phyloP scores from a whole-genome alignment of 2,329 filamentous ascomycete genomes.

The Stylonectria norvegica region DNA sequence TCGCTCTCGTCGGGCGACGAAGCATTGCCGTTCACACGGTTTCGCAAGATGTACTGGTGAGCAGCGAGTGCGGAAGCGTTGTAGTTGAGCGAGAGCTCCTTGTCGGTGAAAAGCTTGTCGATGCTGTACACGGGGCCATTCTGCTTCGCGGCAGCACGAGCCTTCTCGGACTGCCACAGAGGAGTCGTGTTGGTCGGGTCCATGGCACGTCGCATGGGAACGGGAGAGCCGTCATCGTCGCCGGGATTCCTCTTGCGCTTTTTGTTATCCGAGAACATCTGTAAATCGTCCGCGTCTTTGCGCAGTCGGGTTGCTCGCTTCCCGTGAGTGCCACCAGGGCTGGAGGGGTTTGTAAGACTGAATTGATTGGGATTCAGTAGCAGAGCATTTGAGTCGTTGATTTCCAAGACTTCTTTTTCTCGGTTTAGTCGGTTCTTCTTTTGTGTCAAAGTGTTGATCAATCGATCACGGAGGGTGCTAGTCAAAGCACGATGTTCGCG shows the following conservation, averaged over 20 bases:
- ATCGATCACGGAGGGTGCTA: constrained; percentile 60
- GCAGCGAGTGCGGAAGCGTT: constrained; percentile 60
- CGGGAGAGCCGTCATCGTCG: constrained; percentile 63
- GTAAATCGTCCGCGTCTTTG: constrained; percentile 57
- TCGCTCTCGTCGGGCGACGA: constrained; percentile 53
- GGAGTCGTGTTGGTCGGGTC: constrained; percentile 58
- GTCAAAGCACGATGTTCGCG: constrained; percentile 59
- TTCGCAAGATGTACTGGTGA: constrained; percentile 59
- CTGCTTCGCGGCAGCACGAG: constrained; percentile 51
- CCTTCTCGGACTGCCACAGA: constrained; percentile 60
- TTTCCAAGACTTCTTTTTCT: constrained; percentile 66
- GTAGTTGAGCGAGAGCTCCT: constrained; percentile 64
- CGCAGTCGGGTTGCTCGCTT: constrained; percentile 62
- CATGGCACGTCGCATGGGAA: constrained; percentile 51
- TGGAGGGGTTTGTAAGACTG: constrained; percentile 61
- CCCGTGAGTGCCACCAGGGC: constrained; percentile 59
- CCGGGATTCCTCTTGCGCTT: constrained; percentile 60
- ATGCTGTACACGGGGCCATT: constrained; percentile 61
- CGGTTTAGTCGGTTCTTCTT: constrained; percentile 63
- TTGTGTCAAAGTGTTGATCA: constrained; percentile 62
- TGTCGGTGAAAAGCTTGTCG: constrained; percentile 68
- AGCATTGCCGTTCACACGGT: constrained; percentile 49
- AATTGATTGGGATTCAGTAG: constrained; percentile 67
- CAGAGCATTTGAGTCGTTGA: constrained; percentile 62
- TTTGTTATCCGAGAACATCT: constrained; percentile 53